A percentile compares a stretch with the other conserved stretches of the same genome.
Conservation (phyloP, 371 early-diverging fungal genomes). For the Sporodiniella umbellata region DNA sequence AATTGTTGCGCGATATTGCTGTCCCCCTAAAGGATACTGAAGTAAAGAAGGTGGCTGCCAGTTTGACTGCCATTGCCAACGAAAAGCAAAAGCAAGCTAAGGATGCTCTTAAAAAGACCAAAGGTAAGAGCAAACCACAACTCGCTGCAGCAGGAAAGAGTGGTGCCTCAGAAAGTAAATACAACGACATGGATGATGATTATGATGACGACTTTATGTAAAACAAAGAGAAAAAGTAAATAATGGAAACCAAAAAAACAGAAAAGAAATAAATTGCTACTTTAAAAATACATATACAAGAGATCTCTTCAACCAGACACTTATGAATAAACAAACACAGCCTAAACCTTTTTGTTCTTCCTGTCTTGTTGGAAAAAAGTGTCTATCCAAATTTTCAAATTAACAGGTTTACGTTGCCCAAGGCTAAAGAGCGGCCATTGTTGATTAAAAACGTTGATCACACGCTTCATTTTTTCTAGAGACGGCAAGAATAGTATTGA, state of each 20-base stretch:
- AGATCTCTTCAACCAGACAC: no score
- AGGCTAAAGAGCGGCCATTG: no score
- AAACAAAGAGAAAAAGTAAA: conserved; percentile 17
- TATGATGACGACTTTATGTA: conserved; percentile 86
- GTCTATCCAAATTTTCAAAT: no score
- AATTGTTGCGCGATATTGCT: conserved; percentile 73
- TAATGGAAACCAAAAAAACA: neutral
- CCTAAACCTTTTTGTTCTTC: no score
- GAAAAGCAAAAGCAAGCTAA: conserved; percentile 84
- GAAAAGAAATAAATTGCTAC: no score
- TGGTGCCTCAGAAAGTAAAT: conserved; percentile 37
- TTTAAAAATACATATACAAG: no score
- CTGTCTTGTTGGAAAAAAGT: no score
- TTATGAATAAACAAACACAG: no score
- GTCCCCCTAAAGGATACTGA: conserved; percentile 81
- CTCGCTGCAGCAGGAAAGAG: conserved; percentile 48
- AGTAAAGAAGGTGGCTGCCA: conserved; percentile 72
- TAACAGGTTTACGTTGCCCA: no score
- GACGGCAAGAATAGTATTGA: no score
- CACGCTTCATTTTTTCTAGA: no score
- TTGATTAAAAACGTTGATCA: no score
- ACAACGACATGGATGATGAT: conserved; percentile 57
- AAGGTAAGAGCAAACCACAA: conserved; percentile 56
- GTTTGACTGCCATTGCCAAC: conserved; percentile 80
- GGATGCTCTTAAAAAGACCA: conserved; percentile 72